Percentiles rank a stretch among this genome's conserved stretches.
Conservation (phyloP, 805 yeast species). For the Starmerella kuoi region DNA sequence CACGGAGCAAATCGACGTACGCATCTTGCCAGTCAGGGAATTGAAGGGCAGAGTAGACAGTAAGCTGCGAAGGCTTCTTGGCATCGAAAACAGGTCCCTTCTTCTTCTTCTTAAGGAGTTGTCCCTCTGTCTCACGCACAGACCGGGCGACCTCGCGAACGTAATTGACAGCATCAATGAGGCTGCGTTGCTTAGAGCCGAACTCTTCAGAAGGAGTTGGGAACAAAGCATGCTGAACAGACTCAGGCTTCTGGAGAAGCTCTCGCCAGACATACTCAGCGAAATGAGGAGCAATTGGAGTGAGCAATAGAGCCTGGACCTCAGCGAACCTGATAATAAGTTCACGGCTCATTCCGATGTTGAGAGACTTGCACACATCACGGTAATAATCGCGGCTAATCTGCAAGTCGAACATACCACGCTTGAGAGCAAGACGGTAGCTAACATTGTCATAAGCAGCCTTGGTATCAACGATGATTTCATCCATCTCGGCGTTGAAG, state of each 20-base stretch:
- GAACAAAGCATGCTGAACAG: conserved; percentile 67
- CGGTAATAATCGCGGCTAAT: conserved; percentile 93
- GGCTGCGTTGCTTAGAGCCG: conserved; percentile 38
- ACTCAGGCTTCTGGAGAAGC: conserved; percentile 48
- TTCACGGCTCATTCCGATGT: conserved; percentile 62
- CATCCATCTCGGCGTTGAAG: conserved; percentile 88
- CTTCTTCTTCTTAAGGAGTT: conserved; percentile 66
- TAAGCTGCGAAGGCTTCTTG: conserved; percentile 57
- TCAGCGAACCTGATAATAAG: conserved; percentile 73
- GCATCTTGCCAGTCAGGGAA: conserved; percentile 85
- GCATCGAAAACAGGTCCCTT: conserved; percentile 64
- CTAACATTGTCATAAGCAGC: conserved; percentile 58
- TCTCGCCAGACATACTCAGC: conserved; percentile 84
- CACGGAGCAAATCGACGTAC: conserved; percentile 68
- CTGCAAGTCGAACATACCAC: conserved; percentile 88
- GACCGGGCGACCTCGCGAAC: conserved; percentile 67
- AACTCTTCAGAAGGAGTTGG: conserved; percentile 49
- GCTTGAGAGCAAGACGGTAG: conserved; percentile 80
- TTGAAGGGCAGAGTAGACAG: conserved; percentile 62
- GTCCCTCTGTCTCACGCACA: conserved; percentile 87
- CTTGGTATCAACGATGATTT: conserved; percentile 60
- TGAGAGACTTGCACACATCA: conserved; percentile 45
- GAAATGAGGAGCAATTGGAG: conserved; percentile 94
- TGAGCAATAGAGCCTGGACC: conserved; percentile 66
- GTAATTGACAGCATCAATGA: conserved; percentile 61